phyloP scores from a whole-genome alignment of 805 yeast genomes.

The Schizosaccharomyces lindneri region DNA sequence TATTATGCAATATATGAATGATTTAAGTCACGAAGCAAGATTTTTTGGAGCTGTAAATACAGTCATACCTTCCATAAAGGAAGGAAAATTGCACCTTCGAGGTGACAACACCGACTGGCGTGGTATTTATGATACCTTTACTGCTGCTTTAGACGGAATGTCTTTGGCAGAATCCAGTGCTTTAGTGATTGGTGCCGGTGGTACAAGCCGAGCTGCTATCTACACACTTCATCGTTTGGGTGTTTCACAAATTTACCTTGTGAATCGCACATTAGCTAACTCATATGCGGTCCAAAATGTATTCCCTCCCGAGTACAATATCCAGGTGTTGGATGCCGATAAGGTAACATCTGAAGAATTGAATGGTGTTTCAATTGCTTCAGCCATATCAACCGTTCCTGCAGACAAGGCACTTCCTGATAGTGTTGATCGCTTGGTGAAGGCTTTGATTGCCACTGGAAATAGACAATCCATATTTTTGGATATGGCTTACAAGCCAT shows the following conservation, averaged over 20 bases:
- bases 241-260: constrained; percentile 45
- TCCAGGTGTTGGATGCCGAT: constrained; percentile 5
- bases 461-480: constrained; percentile 19
- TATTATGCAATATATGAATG: constrained; percentile 39
- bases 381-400: not conserved
- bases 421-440: not conserved
- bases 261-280: constrained; percentile 57
- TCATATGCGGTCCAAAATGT: constrained; percentile 29
- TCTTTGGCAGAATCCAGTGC: constrained; percentile 67
- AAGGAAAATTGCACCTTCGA: constrained; percentile 2
- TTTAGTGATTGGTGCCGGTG: constrained; percentile 92
- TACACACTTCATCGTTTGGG: constrained; percentile 65
- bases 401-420: not conserved
- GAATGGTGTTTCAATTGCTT: not conserved
- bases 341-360: not conserved
- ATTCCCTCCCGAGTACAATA: constrained; percentile 23
- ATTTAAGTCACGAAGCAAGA: constrained; percentile 50
- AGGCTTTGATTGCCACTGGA: constrained; percentile 1
- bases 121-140: constrained; percentile 53
- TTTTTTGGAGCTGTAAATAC: constrained; percentile 91
- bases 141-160: constrained; percentile 13
- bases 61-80: constrained; percentile 23
- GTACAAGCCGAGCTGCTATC: constrained; percentile 86
- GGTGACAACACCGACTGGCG: constrained; percentile 95
- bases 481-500: constrained; percentile 90